A percentile compares a stretch with the other conserved stretches of the same genome.
Evolutionary conservation across 2,329 filamentous ascomycete species (phyloP).

Genomic region (Zymoseptoria ardabiliae): DNA sequence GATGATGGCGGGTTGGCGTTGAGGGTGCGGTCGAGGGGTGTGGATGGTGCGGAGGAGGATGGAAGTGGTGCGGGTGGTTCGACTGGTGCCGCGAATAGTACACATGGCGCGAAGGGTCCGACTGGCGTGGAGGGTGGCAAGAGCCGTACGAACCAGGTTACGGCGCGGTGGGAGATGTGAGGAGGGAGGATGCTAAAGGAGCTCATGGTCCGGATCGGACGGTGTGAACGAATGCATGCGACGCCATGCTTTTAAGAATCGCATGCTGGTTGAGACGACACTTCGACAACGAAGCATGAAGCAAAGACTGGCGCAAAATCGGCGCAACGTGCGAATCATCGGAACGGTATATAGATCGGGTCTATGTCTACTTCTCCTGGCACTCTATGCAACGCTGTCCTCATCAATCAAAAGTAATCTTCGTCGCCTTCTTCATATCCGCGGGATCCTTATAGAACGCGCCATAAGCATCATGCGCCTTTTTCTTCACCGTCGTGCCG

Average conservation of each 20-base stretch:
- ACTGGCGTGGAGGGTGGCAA: background rate
- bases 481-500: slow-evolving; percentile 97
- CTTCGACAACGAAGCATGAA: too few species aligned
- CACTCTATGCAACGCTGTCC: background rate
- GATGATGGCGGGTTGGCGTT: slow-evolving; percentile 17
- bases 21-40: slow-evolving; percentile 10
- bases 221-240: too few species aligned
- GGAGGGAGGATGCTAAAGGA: too few species aligned
- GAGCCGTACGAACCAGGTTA: background rate
- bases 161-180: background rate
- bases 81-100: too few species aligned
- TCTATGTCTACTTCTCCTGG: too few species aligned
- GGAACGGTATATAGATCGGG: too few species aligned
- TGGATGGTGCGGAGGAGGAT: background rate
- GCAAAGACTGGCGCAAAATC: too few species aligned
- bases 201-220: too few species aligned
- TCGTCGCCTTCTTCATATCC: slow-evolving; percentile 74
- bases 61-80: background rate
- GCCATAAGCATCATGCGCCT: slow-evolving; percentile 90
- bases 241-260: too few species aligned
- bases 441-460: slow-evolving; percentile 91
- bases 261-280: too few species aligned
- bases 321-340: too few species aligned
- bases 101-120: too few species aligned
- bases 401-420: slow-evolving; percentile 73